Conservation (phyloP, 2,329 filamentous ascomycete genomes). For the Botrytis elliptica region DNA sequence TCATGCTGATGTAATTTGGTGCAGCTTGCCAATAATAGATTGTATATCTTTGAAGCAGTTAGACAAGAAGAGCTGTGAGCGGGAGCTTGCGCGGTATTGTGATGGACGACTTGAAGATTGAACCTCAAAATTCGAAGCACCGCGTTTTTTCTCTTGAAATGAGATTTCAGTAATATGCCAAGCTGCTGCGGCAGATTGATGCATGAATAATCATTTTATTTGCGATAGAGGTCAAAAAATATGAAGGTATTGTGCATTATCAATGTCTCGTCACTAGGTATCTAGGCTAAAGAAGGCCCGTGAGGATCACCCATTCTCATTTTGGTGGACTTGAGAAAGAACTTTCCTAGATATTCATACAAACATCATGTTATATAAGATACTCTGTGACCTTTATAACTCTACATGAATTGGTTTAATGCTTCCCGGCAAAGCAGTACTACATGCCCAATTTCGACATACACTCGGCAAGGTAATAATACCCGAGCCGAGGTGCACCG, state of each 20-base stretch:
- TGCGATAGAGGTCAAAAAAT: accelerated
- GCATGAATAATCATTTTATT: not conserved
- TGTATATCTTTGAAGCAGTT: not conserved
- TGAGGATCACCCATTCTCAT: not conserved
- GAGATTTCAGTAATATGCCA: not conserved
- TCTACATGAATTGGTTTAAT: not conserved
- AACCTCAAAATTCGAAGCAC: not conserved
- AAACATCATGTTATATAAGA: not conserved
- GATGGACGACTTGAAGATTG: not conserved
- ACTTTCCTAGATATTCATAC: not conserved
- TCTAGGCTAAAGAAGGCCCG: not conserved
- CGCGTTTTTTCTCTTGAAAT: not conserved
- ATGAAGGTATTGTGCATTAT: not conserved
- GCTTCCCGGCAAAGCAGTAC: not conserved
- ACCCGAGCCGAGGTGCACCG: not conserved
- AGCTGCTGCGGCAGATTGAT: not conserved
- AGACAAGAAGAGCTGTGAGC: not conserved
- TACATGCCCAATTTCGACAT: not conserved
- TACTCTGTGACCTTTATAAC: not conserved
- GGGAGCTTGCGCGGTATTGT: not conserved
- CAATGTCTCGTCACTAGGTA: not conserved
- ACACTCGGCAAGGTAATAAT: not conserved
- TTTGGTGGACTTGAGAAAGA: not conserved
- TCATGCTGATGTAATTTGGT: not conserved
- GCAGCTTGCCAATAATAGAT: not conserved